Evolutionary conservation across 208 protist species (phyloP).

Genomic region (Crithidia brevicula): DNA sequence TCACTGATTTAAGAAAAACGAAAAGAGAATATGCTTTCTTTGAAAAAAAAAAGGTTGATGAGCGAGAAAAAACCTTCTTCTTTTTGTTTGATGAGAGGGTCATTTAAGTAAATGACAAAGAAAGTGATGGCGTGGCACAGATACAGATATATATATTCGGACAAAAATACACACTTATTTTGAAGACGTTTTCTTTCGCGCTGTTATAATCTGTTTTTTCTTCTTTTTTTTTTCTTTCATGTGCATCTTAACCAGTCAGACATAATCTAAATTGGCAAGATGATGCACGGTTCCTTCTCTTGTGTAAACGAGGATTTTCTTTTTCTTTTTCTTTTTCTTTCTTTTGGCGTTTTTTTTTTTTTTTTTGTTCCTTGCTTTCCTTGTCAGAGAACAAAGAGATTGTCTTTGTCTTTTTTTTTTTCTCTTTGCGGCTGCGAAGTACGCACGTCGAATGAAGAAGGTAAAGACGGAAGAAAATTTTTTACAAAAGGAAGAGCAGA

Average conservation of each 20-base stretch:
- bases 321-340: constrained; percentile 7
- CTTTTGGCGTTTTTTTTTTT: constrained; percentile 10
- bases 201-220: no score
- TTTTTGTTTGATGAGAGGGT: constrained; percentile 1
- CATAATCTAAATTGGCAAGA: not conserved
- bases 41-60: not conserved
- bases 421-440: no score
- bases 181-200: constrained; percentile 20
- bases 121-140: no score
- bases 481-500: no score
- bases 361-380: not conserved
- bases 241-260: constrained; percentile 2
- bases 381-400: no score
- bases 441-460: no score
- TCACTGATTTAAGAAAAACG: not conserved
- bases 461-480: no score
- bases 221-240: constrained; percentile 6
- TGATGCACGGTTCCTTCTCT: constrained; percentile 6
- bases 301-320: constrained; percentile 8
- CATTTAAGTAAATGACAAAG: constrained; percentile 15
- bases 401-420: constrained; percentile 7
- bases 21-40: constrained; percentile 14
- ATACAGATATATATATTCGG: constrained; percentile 11
- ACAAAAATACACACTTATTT: not conserved
- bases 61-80: not conserved